Conservation (phyloP, 257 asterid species). For the Fraxinus pennsylvanica region DNA sequence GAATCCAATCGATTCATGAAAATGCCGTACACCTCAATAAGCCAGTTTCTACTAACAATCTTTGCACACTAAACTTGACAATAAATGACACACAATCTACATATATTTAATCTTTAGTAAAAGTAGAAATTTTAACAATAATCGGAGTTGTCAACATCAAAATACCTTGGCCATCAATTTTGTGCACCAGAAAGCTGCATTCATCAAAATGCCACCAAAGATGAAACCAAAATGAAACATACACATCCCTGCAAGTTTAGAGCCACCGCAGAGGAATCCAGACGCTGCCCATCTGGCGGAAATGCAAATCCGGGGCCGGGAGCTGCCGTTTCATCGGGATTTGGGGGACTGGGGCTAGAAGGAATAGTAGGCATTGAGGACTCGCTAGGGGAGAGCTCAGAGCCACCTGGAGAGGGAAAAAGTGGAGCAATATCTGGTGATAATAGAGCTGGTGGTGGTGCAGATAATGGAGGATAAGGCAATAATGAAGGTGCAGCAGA, state of each 20-base stretch:
- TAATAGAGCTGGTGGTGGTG: conserved; percentile 48
- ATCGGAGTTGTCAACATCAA: neutral
- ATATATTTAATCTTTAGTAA: neutral
- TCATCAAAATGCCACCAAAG: conserved; percentile 35
- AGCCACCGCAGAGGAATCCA: conserved; percentile 46
- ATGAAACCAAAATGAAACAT: conserved; percentile 33
- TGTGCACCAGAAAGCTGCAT: conserved; percentile 30
- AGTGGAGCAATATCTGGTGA: conserved; percentile 84
- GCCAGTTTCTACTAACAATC: conserved; percentile 16
- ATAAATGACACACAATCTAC: conserved; percentile 3
- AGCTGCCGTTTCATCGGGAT: conserved; percentile 64
- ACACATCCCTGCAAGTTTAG: conserved; percentile 26
- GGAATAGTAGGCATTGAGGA: conserved; percentile 72
- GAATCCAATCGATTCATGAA: neutral
- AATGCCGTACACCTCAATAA: neutral
- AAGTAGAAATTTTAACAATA: conserved; percentile 2
- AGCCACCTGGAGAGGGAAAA: conserved; percentile 76
- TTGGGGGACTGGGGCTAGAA: conserved; percentile 93
- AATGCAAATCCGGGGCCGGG: conserved; percentile 55
- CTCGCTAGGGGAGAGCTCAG: conserved; percentile 69
- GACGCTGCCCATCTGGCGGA: conserved; percentile 43
- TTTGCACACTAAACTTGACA: conserved; percentile 22
- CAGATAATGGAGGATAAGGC: conserved; percentile 62
- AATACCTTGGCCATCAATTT: conserved; percentile 3
- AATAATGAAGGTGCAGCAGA: conserved; percentile 82